phyloP scores from a whole-genome alignment of 176 grass and related monocot genomes.

The Aechmea fasciata region DNA sequence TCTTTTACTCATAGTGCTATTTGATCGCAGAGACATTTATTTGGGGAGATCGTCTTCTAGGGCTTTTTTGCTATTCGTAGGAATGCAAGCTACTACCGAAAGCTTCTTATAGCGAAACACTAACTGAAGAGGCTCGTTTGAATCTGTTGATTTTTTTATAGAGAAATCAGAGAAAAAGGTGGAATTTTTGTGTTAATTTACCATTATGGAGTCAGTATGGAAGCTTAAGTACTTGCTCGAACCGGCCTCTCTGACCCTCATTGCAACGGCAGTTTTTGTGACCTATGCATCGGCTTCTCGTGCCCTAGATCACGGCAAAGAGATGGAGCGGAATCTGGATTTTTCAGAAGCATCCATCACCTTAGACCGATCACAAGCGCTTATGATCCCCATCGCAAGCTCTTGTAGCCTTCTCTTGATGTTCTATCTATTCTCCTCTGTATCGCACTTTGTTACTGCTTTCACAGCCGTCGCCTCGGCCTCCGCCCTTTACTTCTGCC shows the following conservation, averaged over 20 bases:
- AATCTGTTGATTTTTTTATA: neutral
- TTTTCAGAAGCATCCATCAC: slow-evolving; percentile 94
- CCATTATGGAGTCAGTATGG: slow-evolving; percentile 68
- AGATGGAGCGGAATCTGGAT: slow-evolving; percentile 92
- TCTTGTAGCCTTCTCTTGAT: slow-evolving; percentile 81
- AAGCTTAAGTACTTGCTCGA: slow-evolving; percentile 81
- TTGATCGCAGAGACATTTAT: neutral
- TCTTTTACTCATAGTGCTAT: neutral
- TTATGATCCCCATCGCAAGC: slow-evolving; percentile 80
- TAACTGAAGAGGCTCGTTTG: neutral
- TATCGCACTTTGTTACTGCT: slow-evolving; percentile 68
- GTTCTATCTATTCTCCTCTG: slow-evolving; percentile 97
- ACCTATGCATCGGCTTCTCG: slow-evolving; percentile 67
- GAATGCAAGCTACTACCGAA: neutral
- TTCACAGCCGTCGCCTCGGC: slow-evolving; percentile 68
- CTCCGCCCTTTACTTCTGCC: slow-evolving; percentile 80
- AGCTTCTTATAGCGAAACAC: neutral
- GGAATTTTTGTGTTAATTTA: neutral
- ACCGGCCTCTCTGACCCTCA: slow-evolving; percentile 67
- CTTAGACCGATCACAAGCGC: slow-evolving; percentile 65
- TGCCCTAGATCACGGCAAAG: slow-evolving; percentile 77
- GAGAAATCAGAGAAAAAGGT: neutral
- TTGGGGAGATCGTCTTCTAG: neutral
- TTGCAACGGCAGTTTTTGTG: slow-evolving; percentile 60
- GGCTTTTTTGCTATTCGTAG: neutral